Percentiles rank a stretch among this genome's conserved stretches.
Evolutionary conservation across 768 basidiomycete genomes (phyloP).

Genomic region (Tricholoma saponaceum): DNA sequence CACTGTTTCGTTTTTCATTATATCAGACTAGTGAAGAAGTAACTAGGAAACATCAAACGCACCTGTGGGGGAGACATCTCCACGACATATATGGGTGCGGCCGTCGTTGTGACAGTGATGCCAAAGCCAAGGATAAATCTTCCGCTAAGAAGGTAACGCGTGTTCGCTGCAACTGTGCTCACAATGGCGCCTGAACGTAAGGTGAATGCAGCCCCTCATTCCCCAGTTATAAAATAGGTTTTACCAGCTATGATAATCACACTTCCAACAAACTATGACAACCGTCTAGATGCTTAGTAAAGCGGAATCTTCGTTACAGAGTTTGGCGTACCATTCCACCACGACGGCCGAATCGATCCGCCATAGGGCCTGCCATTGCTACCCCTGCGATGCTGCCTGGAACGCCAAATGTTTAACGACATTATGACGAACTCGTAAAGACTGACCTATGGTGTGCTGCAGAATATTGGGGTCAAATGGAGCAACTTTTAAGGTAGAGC

Average conservation of each 20-base stretch:
- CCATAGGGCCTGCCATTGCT: conserved; percentile 35
- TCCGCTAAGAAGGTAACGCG: conserved; percentile 46
- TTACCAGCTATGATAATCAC: conserved; percentile 35
- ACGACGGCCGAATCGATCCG: conserved; percentile 39
- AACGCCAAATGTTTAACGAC: neutral
- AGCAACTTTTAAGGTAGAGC: neutral
- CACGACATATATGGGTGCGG: conserved; percentile 45
- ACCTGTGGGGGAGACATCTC: conserved; percentile 58
- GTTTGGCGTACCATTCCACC: conserved; percentile 37
- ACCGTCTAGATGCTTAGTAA: neutral
- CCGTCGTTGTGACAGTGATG: conserved; percentile 42
- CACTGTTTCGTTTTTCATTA: conserved; percentile 24
- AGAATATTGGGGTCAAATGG: neutral
- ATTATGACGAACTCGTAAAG: neutral
- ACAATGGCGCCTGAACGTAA: conserved; percentile 38
- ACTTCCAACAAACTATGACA: conserved; percentile 32
- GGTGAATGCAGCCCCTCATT: neutral
- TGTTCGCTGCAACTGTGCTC: conserved; percentile 39
- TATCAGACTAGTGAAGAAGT: neutral
- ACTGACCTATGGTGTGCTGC: conserved; percentile 38
- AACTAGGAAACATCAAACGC: neutral
- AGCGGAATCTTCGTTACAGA: neutral
- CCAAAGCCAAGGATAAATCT: conserved; percentile 52
- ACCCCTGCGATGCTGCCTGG: conserved; percentile 34
- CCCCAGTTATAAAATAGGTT: neutral